Conservation (phyloP, 768 basidiomycete genomes). For the Boletus rex-veris region DNA sequence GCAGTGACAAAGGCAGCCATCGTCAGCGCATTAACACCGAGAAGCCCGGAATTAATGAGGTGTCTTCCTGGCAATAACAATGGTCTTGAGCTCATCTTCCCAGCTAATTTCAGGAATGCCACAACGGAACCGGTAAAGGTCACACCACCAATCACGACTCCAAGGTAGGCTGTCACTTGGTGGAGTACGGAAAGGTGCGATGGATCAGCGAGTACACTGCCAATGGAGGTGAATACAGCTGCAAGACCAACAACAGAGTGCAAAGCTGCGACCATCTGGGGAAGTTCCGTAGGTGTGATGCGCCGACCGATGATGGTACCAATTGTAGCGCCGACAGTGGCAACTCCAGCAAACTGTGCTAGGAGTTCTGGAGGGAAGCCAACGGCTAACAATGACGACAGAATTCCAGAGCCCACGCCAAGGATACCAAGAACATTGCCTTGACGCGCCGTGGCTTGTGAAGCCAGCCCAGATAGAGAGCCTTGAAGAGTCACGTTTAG, state of each 20-base stretch:
- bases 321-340: slow-evolving; percentile 66
- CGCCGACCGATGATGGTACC: slow-evolving; percentile 76
- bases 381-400: slow-evolving; percentile 78
- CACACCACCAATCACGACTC: slow-evolving; percentile 82
- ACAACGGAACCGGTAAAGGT: slow-evolving; percentile 90
- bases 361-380: slow-evolving; percentile 76
- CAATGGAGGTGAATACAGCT: slow-evolving; percentile 83
- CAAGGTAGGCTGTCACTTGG: slow-evolving; percentile 80
- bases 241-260: slow-evolving; percentile 90
- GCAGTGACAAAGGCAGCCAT: slow-evolving; percentile 76
- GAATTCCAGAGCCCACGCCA: slow-evolving; percentile 77
- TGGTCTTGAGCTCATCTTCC: slow-evolving; percentile 73
- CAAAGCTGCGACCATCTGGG: slow-evolving; percentile 77
- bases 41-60: slow-evolving; percentile 64
- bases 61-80: slow-evolving; percentile 74
- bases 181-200: slow-evolving; percentile 71
- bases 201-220: slow-evolving; percentile 69
- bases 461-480: slow-evolving; percentile 75
- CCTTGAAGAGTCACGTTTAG: slow-evolving; percentile 36
- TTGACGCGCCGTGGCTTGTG: slow-evolving; percentile 78
- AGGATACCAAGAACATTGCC: slow-evolving; percentile 89
- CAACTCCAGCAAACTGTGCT: slow-evolving; percentile 73
- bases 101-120: slow-evolving; percentile 85
- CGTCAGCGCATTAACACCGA: slow-evolving; percentile 66
- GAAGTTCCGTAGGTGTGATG: slow-evolving; percentile 84